These are phyloP conservation scores for Cercophora sp. DNA, from an alignment of 495 filamentous ascomycete genomes.

Conservation along the genomic window DNA sequence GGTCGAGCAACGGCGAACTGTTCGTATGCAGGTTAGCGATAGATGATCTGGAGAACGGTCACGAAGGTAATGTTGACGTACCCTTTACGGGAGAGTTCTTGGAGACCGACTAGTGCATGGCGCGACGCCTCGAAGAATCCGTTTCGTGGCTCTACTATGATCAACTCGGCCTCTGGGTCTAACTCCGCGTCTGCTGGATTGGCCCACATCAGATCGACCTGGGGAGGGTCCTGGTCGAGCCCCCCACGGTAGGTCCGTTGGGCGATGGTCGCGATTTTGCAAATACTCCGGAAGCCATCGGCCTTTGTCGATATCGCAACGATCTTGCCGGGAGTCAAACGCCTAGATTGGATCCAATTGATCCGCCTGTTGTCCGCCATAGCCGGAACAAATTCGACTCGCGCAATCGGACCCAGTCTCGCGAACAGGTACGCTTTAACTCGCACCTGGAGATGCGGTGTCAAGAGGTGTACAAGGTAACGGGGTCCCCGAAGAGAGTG, in stretches of 20 bases:
- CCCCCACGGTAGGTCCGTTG: conserved; percentile 57
- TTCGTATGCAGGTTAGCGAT: neutral
- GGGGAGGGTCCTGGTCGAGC: conserved; percentile 60
- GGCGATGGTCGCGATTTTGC: conserved; percentile 69
- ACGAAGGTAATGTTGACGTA: conserved; percentile 36
- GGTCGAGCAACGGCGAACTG: conserved; percentile 34
- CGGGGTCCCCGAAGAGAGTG: too few species aligned
- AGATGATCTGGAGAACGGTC: too few species aligned
- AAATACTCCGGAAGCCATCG: conserved; percentile 62
- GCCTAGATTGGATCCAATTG: conserved; percentile 70
- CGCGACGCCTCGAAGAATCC: conserved; percentile 73
- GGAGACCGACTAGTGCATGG: conserved; percentile 68
- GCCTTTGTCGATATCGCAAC: conserved; percentile 63
- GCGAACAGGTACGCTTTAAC: conserved; percentile 61
- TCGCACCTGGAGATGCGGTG: conserved; percentile 62
- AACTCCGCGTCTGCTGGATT: conserved; percentile 54
- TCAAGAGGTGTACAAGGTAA: too few species aligned
- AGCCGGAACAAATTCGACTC: conserved; percentile 66
- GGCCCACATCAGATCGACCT: conserved; percentile 74
- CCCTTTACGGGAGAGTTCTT: conserved; percentile 61
- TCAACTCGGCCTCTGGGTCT: conserved; percentile 64
- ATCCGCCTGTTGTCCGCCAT: conserved; percentile 67
- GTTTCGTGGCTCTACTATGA: conserved; percentile 71
- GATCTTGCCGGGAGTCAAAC: conserved; percentile 64
- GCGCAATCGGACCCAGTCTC: conserved; percentile 57